Evolutionary conservation across 176 grass and related monocot species (phyloP), one percentile per base, ranked within the genome.

Genomic region (Paspalum notatum): DNA sequence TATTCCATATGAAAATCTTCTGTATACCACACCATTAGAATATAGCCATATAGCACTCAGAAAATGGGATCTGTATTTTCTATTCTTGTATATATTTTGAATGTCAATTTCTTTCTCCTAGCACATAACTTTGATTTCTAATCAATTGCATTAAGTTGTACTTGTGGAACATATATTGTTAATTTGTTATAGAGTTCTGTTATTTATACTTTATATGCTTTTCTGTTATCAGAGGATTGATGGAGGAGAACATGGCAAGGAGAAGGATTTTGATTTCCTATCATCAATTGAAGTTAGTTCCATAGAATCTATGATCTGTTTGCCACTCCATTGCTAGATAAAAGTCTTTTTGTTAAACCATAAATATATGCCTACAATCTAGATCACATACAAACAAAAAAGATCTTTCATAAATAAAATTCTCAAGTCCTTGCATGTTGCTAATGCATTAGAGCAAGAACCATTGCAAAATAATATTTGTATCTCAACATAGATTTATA

Each of bases 231-330:
- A 98, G 92, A 98, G 91, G 92, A 94, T 98, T 67, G 90, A 91
- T 42, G 92, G 93, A 88, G 76, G 89, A 80, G 70, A 50, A 49
- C 45, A 49, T 92, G 83, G 78, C 40, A 94, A 98, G 90, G 91
- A 92, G 71, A 92, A 90, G 32, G 92, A 94, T 85, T 89, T 87
- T 47, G 95, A 98, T 89, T 98, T 92, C 83, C 68, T 98, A 66
- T 98, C 95, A 20, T 94, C 95, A 71, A 94, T 98, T 77, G 95
- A 98, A 77, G 95, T 98, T 63, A 80, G 87, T 79, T 67, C 71
- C 45, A 59, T 59, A 82, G n/a, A 72, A 68, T 66, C 8, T 59
- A 67, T 81, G 58, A 65, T 76, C 56, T 81, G 59, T 83, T 80
- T 71, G 8, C 66, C 51, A 76, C 9, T 43, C 54, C 50, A 71